Evolutionary conservation across 176 grass and related monocot species (phyloP), one percentile per base, ranked within the genome.

Genomic region (Oryza longistaminata): DNA sequence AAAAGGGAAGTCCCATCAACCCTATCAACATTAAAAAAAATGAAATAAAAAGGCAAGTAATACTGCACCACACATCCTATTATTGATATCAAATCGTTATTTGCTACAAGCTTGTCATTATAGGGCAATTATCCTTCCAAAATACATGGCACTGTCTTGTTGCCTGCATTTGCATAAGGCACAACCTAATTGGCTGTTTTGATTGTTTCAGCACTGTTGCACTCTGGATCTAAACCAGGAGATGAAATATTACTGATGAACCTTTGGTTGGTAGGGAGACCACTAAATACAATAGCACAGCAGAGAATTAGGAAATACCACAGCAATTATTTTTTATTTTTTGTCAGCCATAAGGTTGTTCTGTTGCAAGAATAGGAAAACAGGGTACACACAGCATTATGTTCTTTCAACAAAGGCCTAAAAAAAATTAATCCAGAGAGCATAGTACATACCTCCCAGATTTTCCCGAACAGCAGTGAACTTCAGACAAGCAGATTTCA

Each of bases 401-500:
- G 34, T 82, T 37, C 5, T 13, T 77, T 68, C n/a, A 49, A 26
- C 64, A 68, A 50, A 73, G 82, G 7, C 49, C 43, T 83, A 69
- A 26, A 40, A 39, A 40, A 40, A 80, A 44, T 69, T 76, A 87
- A 25, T 81, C 80, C 68, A 71, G 45, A 48, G 66, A 81, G 60
- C 37, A 64, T 19, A 78, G 84, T 65, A 66, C 69, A 72, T 74
- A 97, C 94, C 94, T 90, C 89, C 87, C 37, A 97, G 77, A 85
- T 94, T 97, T 77, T 85, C 71, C 60, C 79, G 75, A 81, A 85
- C 64, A 17, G 92, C 94, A 22, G 80, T 88, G 33, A 94, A 97
- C 78, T 84, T 91, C 29, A 97, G 89, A 83, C 94, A 97, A 13
- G 88, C 88, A 60, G 88, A 85, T 75, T 97, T 97, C 70, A 97